Evolutionary conservation across 805 yeast genomes (phyloP).

Genomic region (Helenozyma baotianmanensis): DNA sequence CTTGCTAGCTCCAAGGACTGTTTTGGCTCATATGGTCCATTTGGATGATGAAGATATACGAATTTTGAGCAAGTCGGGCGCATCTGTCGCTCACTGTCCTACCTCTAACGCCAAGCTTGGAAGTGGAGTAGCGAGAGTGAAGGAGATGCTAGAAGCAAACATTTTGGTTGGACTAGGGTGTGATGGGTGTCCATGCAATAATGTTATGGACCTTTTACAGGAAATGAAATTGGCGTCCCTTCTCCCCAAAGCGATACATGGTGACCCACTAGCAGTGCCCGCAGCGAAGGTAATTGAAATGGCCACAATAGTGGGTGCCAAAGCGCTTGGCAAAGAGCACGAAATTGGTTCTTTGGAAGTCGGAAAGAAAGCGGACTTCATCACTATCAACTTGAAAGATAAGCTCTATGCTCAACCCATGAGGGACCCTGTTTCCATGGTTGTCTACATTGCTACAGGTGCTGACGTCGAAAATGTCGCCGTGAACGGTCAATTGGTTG

Average conservation of each 20-base stretch:
- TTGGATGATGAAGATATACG: conserved; percentile 11
- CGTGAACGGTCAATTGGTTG: conserved; percentile 6
- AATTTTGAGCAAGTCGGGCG: conserved; percentile 9
- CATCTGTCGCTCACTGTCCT: conserved; percentile 16
- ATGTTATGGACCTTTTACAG: conserved; percentile 17
- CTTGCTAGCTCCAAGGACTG: conserved; percentile 10
- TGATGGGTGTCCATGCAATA: conserved; percentile 19
- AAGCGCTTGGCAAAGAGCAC: conserved; percentile 11
- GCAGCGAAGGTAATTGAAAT: conserved; percentile 11
- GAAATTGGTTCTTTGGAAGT: conserved; percentile 14
- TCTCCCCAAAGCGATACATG: conserved; percentile 17
- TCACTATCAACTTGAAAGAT: conserved; percentile 13
- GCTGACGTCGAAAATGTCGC: conserved; percentile 16
- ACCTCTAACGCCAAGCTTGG: conserved; percentile 18
- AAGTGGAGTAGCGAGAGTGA: conserved; percentile 16
- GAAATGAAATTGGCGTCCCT: conserved; percentile 18
- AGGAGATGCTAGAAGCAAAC: conserved; percentile 12
- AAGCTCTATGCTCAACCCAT: conserved; percentile 19
- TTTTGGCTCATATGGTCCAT: conserved; percentile 15
- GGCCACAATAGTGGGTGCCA: conserved; percentile 13
- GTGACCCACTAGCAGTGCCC: conserved; percentile 14
- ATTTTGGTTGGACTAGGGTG: conserved; percentile 17
- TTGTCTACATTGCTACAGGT: conserved; percentile 19
- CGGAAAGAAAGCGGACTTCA: conserved; percentile 13
- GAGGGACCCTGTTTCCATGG: conserved; percentile 20